Base-by-base conservation (phyloP, 495 filamentous ascomycete species). In the Neurospora intermedia region DNA sequence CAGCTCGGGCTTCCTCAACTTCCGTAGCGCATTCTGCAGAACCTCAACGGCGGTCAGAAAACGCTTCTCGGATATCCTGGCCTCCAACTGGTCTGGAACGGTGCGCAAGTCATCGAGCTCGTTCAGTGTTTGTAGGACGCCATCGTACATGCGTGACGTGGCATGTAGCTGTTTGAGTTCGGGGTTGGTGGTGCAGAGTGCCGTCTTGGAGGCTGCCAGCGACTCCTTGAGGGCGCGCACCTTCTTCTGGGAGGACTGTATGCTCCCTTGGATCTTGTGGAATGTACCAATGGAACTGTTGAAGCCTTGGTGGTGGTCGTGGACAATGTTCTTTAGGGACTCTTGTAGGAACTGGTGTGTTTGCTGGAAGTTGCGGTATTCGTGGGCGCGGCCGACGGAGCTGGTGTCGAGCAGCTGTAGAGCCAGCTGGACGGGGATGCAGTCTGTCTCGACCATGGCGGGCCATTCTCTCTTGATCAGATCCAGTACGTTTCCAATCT, bases 261-360 rank as follows among this genome's bases (percentile, higher is more conserved):
- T 97, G 82, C 93, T 97, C 7, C 91, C 87, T 80, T 98, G 96
- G 73, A 99, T 98, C 82, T 95, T 97, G 83, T 99, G 96, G 77
- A 97, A 99, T 18, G 94, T 97, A 80, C 96, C 96, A 72, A 99
- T 98, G 48, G 94, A 97, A 82, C 94, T 98, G 80, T 98, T 99
- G 86, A 99, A 99, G 41, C 94, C 96, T 81, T 99, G 96, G 76
- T 98, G 95, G 79, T 99, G 95, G 83, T 98, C 94, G 81, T 99
- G 97, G 69, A 99, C 96, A 79, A 99, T 97, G 69, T 91, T 89
- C 81, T 97, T 97, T 73, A 99, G 84, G 4, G 96, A 94, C 77
- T 89, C 89, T 79, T 99, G 96, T 27, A 99, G 88, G 76, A 93
- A 89, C 75, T 89, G 83, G 79, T 97, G 93, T 70, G 92, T 92